A percentile compares a stretch with the other conserved stretches of the same genome.
Conservation (phyloP, 768 basidiomycete genomes). For the Ephemerocybe angulata region DNA sequence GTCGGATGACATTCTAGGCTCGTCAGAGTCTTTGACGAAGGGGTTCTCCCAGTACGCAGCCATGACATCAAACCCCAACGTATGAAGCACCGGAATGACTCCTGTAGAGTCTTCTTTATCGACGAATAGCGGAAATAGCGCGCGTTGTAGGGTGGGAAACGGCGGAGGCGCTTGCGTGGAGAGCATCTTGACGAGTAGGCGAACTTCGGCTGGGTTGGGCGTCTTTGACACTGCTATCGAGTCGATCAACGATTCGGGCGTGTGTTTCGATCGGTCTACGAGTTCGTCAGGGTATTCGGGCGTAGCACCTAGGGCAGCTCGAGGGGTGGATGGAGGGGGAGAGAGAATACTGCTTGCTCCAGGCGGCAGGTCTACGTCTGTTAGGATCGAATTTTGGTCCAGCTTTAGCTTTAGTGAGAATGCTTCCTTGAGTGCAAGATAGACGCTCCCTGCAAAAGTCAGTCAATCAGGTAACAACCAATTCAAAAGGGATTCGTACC, state of each 20-base stretch:
- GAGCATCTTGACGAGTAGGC: conserved; percentile 51
- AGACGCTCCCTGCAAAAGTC: conserved; percentile 2
- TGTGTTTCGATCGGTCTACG: conserved; percentile 12
- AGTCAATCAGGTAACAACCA: not conserved
- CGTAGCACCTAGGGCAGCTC: not conserved
- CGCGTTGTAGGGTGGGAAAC: conserved; percentile 52
- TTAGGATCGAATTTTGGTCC: not conserved
- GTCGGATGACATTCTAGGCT: conserved; percentile 48
- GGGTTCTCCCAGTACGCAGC: conserved; percentile 65
- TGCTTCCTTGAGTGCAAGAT: conserved; percentile 1
- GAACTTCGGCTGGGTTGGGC: conserved; percentile 63
- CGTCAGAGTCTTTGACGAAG: conserved; percentile 31
- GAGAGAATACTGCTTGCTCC: too few species aligned
- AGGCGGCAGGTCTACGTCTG: not conserved
- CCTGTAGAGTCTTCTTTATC: conserved; percentile 34
- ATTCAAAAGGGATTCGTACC: not conserved
- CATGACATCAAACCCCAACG: conserved; percentile 69
- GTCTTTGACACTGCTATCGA: conserved; percentile 54
- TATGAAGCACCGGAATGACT: conserved; percentile 55
- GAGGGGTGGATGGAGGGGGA: not conserved
- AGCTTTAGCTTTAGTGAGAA: not conserved
- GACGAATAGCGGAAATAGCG: conserved; percentile 60
- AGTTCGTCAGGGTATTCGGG: not conserved
- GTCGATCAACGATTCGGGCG: conserved; percentile 39
- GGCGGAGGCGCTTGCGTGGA: conserved; percentile 46